phyloP scores from a whole-genome alignment of 805 yeast species.

The Barnettozyma wickerhamii region DNA sequence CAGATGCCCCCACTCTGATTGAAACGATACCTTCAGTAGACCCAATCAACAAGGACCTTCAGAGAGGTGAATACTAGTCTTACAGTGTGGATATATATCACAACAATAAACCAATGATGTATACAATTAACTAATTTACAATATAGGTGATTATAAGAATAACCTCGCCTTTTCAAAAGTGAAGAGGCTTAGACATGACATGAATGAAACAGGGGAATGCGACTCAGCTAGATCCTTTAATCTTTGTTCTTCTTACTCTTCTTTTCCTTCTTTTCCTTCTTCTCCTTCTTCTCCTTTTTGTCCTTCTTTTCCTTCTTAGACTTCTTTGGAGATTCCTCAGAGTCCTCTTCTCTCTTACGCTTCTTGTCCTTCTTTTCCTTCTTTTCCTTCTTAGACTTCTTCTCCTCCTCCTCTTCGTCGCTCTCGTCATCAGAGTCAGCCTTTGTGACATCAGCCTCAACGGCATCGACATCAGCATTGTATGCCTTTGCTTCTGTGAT shows the following conservation, averaged over 20 bases:
- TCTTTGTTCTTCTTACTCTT: conserved; percentile 9
- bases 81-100: not conserved
- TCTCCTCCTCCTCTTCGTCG: conserved; percentile 34
- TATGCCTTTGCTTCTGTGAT: conserved; percentile 81
- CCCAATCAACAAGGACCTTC: no score
- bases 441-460: conserved; percentile 32
- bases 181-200: not conserved
- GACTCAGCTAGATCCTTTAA: no score
- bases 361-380: conserved; percentile 31
- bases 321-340: conserved; percentile 9
- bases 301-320: conserved; percentile 32
- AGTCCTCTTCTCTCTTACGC: conserved; percentile 20
- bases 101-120: conserved; percentile 5
- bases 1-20: no score
- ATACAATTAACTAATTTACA: conserved; percentile 10
- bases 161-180: no score
- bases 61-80: no score
- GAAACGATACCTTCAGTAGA: no score
- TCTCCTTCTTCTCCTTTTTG: conserved; percentile 28
- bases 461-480: conserved; percentile 93
- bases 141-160: not conserved
- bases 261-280: conserved; percentile 9
- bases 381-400: conserved; percentile 31
- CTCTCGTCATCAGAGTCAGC: conserved; percentile 36
- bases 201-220: not conserved